Evolutionary conservation across 164 flowering plant species (phyloP), one percentile per base, ranked within the genome.

Genomic region (Pachysandra terminalis): DNA sequence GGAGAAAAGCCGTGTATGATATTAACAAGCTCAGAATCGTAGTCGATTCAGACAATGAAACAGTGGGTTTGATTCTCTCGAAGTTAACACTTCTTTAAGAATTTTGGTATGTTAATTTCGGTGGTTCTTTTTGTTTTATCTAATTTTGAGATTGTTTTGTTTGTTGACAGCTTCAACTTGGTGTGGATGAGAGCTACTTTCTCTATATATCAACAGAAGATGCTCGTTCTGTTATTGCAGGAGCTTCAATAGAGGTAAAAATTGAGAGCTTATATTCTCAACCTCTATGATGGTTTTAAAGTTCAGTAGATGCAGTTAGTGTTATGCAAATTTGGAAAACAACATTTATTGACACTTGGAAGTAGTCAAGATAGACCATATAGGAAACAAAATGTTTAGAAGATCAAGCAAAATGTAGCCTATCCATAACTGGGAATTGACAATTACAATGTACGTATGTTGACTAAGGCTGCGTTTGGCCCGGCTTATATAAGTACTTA

Each of bases 101-200:
- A 16, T 48, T 45, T 2, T 23, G 6, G 10, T 5, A 10, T 45
- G 17, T 5, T 10, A 10, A 15, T 45, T 45, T 45, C 14, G 1
- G 51, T 3, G 10, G 17, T 45, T 45, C 1, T 45, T 27, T 62
- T 10, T 53, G 6, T 6, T 19, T 26, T 45, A 37, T 15, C 0
- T 24, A 52, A 21, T 9, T 54, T 28, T 10, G 19, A 22, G 5
- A 19, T 51, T 10, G 56, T 57, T 22, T 24, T 54, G 40, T 64
- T 59, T 15, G 23, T 65, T 10, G 7, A 56, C 68, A 79, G 81
- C 77, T 79, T 61, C 73, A 79, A 56, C 69, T 75, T 19, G 79
- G 79, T 28, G 74, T 71, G 59, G 79, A 75, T 15, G 81, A 75
- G 77, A 79, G 81, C 66, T 79, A 79, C 68, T 75, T 77, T 15